Conservation (phyloP, 495 filamentous ascomycete genomes). For the Cercophora sp. region DNA sequence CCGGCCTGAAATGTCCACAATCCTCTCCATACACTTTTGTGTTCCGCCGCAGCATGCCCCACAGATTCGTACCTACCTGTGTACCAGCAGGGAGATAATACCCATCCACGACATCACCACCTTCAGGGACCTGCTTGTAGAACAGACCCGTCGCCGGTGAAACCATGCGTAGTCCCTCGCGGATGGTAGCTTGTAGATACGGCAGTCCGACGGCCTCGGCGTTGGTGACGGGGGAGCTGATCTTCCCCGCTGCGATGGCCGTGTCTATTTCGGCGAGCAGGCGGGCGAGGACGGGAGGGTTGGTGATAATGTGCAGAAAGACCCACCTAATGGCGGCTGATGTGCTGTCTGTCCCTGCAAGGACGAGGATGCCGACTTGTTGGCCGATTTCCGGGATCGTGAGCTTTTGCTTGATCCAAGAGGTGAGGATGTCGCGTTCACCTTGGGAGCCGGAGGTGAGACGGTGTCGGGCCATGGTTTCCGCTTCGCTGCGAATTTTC, state of each 20-base stretch:
- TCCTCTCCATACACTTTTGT: constrained; percentile 34
- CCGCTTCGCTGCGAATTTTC: no score
- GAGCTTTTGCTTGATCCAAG: not conserved
- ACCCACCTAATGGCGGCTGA: constrained; percentile 52
- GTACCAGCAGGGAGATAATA: constrained; percentile 54
- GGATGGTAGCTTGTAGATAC: constrained; percentile 42
- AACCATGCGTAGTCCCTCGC: constrained; percentile 40
- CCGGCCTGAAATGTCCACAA: constrained; percentile 43
- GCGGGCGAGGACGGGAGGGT: constrained; percentile 41
- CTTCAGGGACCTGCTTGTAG: constrained; percentile 39
- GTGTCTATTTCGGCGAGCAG: constrained; percentile 55
- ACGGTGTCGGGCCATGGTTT: no score
- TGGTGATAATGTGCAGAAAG: constrained; percentile 48
- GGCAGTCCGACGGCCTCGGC: constrained; percentile 38
- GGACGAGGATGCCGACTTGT: constrained; percentile 11
- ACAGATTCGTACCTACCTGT: constrained; percentile 47
- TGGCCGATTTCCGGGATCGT: not conserved
- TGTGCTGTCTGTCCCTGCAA: constrained; percentile 54
- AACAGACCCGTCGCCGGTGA: constrained; percentile 36
- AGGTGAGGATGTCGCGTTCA: constrained; percentile 5
- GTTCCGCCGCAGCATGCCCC: constrained; percentile 19
- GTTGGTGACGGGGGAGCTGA: constrained; percentile 26
- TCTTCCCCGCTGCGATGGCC: not conserved
- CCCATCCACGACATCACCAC: constrained; percentile 48
- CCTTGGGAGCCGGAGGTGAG: no score